Percentiles rank a stretch among this genome's conserved stretches.
These are phyloP conservation scores for Candida saitoana DNA, from an alignment of 805 yeast genomes.

Conservation along the genomic window DNA sequence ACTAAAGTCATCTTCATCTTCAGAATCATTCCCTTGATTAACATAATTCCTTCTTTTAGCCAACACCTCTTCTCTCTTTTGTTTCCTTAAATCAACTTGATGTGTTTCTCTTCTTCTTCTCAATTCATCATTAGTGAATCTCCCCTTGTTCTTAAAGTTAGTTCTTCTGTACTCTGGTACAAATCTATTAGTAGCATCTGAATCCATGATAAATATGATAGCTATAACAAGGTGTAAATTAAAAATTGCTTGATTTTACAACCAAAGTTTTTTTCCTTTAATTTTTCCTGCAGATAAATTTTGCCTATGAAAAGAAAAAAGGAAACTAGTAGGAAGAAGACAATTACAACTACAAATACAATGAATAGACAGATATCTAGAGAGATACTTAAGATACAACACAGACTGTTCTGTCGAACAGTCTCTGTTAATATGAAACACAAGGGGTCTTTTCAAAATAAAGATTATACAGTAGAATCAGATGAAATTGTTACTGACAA, in stretches of 20 bases:
- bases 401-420: too few species aligned
- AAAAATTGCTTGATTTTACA: background rate
- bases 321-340: too few species aligned
- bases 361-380: too few species aligned
- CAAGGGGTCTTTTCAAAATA: slow-evolving; percentile 17
- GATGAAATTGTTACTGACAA: slow-evolving; percentile 39
- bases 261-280: background rate
- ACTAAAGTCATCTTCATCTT: slow-evolving; percentile 42
- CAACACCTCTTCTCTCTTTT: slow-evolving; percentile 90
- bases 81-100: slow-evolving; percentile 94
- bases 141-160: slow-evolving; percentile 88
- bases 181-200: slow-evolving; percentile 73
- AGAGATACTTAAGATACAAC: too few species aligned
- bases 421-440: too few species aligned
- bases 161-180: slow-evolving; percentile 98
- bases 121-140: slow-evolving; percentile 91
- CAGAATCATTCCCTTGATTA: slow-evolving; percentile 34
- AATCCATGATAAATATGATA: slow-evolving; percentile 49
- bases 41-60: slow-evolving; percentile 86
- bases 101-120: slow-evolving; percentile 97
- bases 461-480: slow-evolving; percentile 36
- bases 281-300: background rate
- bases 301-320: too few species aligned
- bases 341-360: too few species aligned
- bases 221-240: background rate